A percentile compares a stretch with the other conserved stretches of the same genome.
Evolutionary conservation across 2,329 filamentous ascomycete genomes (phyloP).

Genomic region (Sarocladium kiliense): DNA sequence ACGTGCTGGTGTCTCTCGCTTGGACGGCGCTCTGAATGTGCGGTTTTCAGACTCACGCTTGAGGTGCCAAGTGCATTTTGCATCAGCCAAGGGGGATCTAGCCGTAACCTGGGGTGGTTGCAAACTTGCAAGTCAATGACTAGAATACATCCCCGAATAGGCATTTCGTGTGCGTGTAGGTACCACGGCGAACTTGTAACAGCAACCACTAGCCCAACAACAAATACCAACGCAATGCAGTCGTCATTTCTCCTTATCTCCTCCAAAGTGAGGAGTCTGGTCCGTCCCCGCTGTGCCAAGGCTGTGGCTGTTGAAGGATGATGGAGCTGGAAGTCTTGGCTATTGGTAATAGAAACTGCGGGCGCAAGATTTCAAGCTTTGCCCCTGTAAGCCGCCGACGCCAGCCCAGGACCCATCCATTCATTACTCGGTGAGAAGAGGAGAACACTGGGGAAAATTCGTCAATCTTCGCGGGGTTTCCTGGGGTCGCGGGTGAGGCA

Average conservation of each 20-base stretch:
- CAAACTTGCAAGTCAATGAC: too few species aligned
- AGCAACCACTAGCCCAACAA: too few species aligned
- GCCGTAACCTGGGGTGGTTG: too few species aligned
- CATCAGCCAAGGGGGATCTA: background rate
- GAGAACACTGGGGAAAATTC: background rate
- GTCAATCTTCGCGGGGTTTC: background rate
- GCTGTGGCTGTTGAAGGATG: background rate
- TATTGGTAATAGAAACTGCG: background rate
- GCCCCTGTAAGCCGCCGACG: background rate
- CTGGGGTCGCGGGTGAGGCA: background rate
- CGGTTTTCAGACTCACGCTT: background rate
- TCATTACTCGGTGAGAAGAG: conserved; percentile 14
- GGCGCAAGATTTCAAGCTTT: background rate
- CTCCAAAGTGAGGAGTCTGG: too few species aligned
- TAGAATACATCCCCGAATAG: background rate
- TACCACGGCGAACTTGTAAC: too few species aligned
- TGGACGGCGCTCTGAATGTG: background rate
- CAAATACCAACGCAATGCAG: background rate
- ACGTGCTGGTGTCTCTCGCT: background rate
- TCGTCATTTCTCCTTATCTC: background rate
- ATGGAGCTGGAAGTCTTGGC: background rate
- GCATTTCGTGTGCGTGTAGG: background rate
- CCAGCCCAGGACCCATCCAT: background rate
- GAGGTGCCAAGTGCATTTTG: background rate
- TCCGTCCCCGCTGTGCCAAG: background rate